Evolutionary conservation across 306 rosid species (phyloP).

Genomic region (Cucurbita ficifolia): DNA sequence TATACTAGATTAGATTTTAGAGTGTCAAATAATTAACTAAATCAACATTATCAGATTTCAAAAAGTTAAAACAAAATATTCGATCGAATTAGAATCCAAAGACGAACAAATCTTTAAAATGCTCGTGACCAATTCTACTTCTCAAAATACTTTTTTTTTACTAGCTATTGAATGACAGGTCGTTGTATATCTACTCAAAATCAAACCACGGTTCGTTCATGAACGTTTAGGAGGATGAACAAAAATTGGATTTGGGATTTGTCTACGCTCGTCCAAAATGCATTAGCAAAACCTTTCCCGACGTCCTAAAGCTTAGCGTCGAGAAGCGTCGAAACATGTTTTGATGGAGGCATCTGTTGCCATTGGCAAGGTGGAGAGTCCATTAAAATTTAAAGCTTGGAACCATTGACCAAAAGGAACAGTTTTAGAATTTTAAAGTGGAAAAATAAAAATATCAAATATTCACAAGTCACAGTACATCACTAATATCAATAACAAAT

Average conservation of each 20-base stretch:
- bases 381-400: not conserved
- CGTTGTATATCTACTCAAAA: not conserved
- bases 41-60: not conserved
- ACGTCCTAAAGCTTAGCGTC: too few species aligned
- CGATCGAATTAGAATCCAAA: not conserved
- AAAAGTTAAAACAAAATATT: not conserved
- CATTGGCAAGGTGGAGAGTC: slow-evolving; percentile 5
- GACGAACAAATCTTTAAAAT: not conserved
- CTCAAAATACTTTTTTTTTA: not conserved
- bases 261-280: too few species aligned
- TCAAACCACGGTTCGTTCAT: not conserved
- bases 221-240: not conserved
- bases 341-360: not conserved
- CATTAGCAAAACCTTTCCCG: not conserved
- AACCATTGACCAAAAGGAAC: slow-evolving; percentile 2
- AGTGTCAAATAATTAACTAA: not conserved
- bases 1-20: not conserved
- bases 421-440: not conserved
- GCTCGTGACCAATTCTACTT: not conserved
- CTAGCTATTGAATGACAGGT: not conserved
- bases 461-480: too few species aligned
- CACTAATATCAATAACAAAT: too few species aligned
- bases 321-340: too few species aligned
- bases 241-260: too few species aligned
- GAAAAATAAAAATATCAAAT: not conserved